Evolutionary conservation across 371 early-diverging fungal genomes (phyloP).

Genomic region (Rhizopus sp.): DNA sequence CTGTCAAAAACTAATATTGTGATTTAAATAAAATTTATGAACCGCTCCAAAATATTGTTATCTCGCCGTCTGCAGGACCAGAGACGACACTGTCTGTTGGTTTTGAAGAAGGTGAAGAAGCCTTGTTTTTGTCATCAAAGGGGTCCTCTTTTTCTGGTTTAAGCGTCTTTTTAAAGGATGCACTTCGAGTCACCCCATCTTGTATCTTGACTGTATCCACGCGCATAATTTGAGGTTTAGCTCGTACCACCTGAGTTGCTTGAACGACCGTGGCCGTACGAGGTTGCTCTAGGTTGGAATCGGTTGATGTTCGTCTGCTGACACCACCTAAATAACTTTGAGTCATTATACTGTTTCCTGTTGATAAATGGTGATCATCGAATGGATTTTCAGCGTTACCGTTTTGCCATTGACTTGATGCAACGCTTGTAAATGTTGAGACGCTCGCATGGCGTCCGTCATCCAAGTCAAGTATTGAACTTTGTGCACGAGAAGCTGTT

Average conservation of each 20-base stretch:
- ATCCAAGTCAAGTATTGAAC: constrained; percentile 1
- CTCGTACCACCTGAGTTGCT: constrained; percentile 44
- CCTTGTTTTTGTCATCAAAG: constrained; percentile 41
- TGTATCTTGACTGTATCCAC: constrained; percentile 42
- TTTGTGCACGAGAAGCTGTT: constrained; percentile 18
- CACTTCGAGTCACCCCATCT: constrained; percentile 30
- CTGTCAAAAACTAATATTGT: constrained; percentile 29
- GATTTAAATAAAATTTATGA: constrained; percentile 11
- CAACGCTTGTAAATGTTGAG: constrained; percentile 8
- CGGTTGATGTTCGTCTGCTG: constrained; percentile 26
- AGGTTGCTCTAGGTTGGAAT: constrained; percentile 25
- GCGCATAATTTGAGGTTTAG: constrained; percentile 49
- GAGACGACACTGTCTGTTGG: constrained; percentile 41
- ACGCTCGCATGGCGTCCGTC: not conserved
- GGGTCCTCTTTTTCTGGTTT: constrained; percentile 31
- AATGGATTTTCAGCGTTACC: constrained; percentile 18
- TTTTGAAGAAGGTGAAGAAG: constrained; percentile 10
- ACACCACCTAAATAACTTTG: constrained; percentile 4
- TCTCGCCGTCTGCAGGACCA: constrained; percentile 50
- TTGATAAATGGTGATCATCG: constrained; percentile 14
- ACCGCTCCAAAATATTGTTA: constrained; percentile 53
- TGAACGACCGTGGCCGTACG: constrained; percentile 26
- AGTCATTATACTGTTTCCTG: constrained; percentile 14
- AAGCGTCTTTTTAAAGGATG: constrained; percentile 26
- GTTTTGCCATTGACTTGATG: constrained; percentile 1